Evolutionary conservation across 1,139 yeast species (phyloP).

Genomic region (Pichia terricola): DNA sequence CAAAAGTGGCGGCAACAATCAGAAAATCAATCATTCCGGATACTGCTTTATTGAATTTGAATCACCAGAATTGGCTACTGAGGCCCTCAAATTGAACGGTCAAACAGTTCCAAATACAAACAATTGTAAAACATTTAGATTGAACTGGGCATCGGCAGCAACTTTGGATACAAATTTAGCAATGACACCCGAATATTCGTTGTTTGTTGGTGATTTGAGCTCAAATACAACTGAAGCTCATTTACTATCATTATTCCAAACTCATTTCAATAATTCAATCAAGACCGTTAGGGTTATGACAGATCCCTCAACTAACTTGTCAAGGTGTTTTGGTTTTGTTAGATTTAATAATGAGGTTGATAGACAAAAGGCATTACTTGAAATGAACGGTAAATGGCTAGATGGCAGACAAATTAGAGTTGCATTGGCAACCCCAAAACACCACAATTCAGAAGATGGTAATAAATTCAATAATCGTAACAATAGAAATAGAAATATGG

Average conservation of each 20-base stretch:
- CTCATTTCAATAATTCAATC: constrained; percentile 62
- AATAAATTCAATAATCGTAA: constrained; percentile 6
- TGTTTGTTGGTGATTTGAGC: constrained; percentile 81
- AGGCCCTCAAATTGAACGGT: constrained; percentile 66
- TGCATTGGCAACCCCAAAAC: constrained; percentile 63
- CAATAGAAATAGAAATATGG: constrained; percentile 4
- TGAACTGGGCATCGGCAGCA: constrained; percentile 84
- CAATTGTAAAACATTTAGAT: constrained; percentile 43
- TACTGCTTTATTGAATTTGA: constrained; percentile 85
- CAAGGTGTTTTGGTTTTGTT: constrained; percentile 91
- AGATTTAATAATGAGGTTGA: constrained; percentile 65
- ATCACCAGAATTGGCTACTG: constrained; percentile 54
- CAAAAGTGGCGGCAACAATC: constrained; percentile 16
- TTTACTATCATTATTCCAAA: constrained; percentile 59
- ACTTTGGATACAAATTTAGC: constrained; percentile 31
- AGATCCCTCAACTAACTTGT: constrained; percentile 63
- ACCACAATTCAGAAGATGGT: constrained; percentile 25
- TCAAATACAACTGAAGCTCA: constrained; percentile 68
- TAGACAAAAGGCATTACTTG: constrained; percentile 63
- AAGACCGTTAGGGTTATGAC: constrained; percentile 83
- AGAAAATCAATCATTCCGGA: constrained; percentile 49
- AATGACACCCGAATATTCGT: constrained; percentile 50
- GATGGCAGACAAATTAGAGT: constrained; percentile 74
- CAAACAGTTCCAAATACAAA: constrained; percentile 53
- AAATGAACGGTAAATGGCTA: constrained; percentile 73